Evolutionary conservation across 257 asterid genomes (phyloP), one percentile per base, ranked within the genome.

Genomic region (Nicotiana obtusifolia): DNA sequence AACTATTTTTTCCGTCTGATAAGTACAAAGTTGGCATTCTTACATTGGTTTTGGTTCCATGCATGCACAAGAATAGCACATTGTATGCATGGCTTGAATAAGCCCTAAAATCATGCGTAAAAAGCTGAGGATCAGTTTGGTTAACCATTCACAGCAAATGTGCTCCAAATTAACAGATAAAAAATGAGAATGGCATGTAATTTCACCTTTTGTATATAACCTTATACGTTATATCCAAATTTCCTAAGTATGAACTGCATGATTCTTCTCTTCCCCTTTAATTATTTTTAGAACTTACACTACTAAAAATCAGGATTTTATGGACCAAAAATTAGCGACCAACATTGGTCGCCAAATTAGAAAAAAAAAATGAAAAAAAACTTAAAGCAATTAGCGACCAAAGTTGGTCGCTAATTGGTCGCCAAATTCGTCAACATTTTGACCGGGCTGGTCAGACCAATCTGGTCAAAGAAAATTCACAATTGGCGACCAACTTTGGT

Each of bases 41-140:
- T 68, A 35, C 54, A 15, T 68, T 81, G 47, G 54, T 78, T 88
- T 86, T 83, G 82, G 19, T 26, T 62, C n/a, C n/a, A n/a, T n/a
- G n/a, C 37, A 62, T 62, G n/a, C 68, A 62, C 35, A 26, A 13
- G 68, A 62, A 11, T 61, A 62, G 57, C 62, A 24, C 44, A 73
- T 47, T 15, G 16, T 75, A 10, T 75, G 33, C 79, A 49, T 75
- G 62, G 44, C 16, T 24, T 44, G 59, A 13, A 44, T 71, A 71
- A 71, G 78, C 79, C 79, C 22, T 49, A 61, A 73, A 47, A 73
- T 5, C 79, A 73, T 49, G 79, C 62, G 7, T 73, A 22, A 47
- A 73, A 73, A 52, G 24, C 79, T 47, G 35, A 3, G 9, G 49
- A 28, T 28, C 31, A 4, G n/a, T 47, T 73, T 47, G 8, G 3